Base-by-base conservation (phyloP, 2,329 filamentous ascomycete species). In the Lithohypha guttulata region DNA sequence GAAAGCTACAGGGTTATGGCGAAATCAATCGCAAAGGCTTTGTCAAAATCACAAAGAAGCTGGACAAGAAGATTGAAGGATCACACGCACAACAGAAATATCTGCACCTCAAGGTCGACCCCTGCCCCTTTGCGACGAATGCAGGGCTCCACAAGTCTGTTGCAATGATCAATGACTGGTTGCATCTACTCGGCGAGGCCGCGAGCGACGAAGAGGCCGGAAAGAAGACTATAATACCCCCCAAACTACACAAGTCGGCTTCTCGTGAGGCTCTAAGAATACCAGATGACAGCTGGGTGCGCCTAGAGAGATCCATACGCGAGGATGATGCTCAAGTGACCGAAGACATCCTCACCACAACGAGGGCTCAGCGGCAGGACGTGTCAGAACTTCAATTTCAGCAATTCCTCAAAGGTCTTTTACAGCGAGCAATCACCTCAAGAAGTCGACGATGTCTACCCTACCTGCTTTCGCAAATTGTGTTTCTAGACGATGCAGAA, bases 11-110 rank as follows among this genome's bases (percentile, higher is more conserved):
- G 59, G 96, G 87, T 87, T 98, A 96, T 58, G 89, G 87, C 34
- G 89, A 96, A 63, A 89, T 96, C 54, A 98, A 98, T 60, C 77
- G 87, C 37, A 74, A 84, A 48, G 91, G 91, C 2, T 98, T 98
- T 55, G 77, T 93, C 59, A 98, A 98, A 66, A 98, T 98, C 60
- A 94, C 91, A 36, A 98, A 98, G 68, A 98, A 98, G 63, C 68
- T 95, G 31, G 91, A 98, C 63, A 98, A 98, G 66, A 95, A 93
- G 64, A 75, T 95, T 2, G 72, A 81, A 1, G 72, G 75, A 31
- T 75, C 78, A 3, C 73, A 79, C 35, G 80, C 84, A 0, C 87
- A 95, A 64, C 79, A 84, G 56, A 76, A 79, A 42, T 98, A 96
- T 55, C 71, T 98, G 43, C 77, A 82, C 27, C 85, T 85, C 32